Conservation (phyloP, 176 grass and related monocot genomes). For the Bothriochloa decipiens region DNA sequence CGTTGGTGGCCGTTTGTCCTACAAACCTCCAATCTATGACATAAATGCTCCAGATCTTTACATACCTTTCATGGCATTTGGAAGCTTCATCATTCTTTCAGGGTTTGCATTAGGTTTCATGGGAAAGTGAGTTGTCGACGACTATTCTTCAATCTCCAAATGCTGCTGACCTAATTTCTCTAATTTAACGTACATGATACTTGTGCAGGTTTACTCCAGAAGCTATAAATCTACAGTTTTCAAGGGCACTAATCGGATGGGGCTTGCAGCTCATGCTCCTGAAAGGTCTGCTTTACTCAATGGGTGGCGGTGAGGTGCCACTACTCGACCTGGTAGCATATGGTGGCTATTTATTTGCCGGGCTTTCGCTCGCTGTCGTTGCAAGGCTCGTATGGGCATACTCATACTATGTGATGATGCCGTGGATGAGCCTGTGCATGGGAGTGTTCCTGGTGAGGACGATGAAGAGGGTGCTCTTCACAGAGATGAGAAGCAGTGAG, state of each 20-base stretch:
- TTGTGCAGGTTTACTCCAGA: slow-evolving; percentile 79
- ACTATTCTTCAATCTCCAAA: background rate
- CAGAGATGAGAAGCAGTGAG: slow-evolving; percentile 68
- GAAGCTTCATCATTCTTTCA: slow-evolving; percentile 76
- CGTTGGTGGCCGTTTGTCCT: slow-evolving; percentile 76
- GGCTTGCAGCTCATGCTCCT: slow-evolving; percentile 67
- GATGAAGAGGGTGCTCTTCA: slow-evolving; percentile 81
- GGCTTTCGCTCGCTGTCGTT: slow-evolving; percentile 58
- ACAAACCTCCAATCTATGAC: slow-evolving; percentile 91
- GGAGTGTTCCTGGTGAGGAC: slow-evolving; percentile 87
- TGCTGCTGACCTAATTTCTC: background rate
- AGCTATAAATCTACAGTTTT: slow-evolving; percentile 81
- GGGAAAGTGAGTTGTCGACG: slow-evolving; percentile 66
- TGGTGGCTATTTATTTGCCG: slow-evolving; percentile 67
- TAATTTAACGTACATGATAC: background rate
- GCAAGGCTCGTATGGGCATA: slow-evolving; percentile 68
- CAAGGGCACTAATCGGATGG: slow-evolving; percentile 75
- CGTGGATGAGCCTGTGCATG: slow-evolving; percentile 90
- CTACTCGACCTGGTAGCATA: slow-evolving; percentile 85
- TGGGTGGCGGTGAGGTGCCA: slow-evolving; percentile 80
- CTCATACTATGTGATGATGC: slow-evolving; percentile 64
- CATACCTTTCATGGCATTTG: slow-evolving; percentile 96
- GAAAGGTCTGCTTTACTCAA: slow-evolving; percentile 67
- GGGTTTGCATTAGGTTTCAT: slow-evolving; percentile 76
- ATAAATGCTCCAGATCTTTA: slow-evolving; percentile 97